Evolutionary conservation across 495 filamentous ascomycete species (phyloP).

Genomic region (Xylaria acuta): DNA sequence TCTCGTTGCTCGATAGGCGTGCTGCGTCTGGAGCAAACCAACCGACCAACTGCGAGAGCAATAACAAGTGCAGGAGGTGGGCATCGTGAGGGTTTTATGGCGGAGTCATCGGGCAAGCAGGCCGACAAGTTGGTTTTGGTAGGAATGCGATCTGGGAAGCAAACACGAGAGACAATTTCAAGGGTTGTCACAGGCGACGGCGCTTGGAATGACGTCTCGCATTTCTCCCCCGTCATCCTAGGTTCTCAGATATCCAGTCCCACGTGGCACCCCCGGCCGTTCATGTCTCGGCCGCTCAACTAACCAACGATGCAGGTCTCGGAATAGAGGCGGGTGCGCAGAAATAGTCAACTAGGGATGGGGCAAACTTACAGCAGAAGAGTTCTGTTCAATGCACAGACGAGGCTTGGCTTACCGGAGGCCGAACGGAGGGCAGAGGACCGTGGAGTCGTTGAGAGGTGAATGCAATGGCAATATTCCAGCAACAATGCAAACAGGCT

Average conservation of each 20-base stretch:
- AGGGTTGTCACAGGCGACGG: conserved; percentile 41
- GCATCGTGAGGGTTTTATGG: conserved; percentile 30
- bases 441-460: conserved; percentile 1
- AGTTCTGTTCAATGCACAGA: conserved; percentile 16
- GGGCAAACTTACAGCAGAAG: conserved; percentile 16
- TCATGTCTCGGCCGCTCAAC: conserved; percentile 27
- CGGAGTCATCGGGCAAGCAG: conserved; percentile 23
- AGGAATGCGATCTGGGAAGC: conserved; percentile 38
- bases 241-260: conserved; percentile 21
- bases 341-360: conserved; percentile 34
- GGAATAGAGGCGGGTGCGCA: conserved; percentile 4
- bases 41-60: not conserved
- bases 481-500: conserved; percentile 38
- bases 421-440: conserved; percentile 24
- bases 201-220: conserved; percentile 32
- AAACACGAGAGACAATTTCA: conserved; percentile 38
- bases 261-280: conserved; percentile 28
- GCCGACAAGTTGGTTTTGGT: conserved; percentile 25
- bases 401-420: conserved; percentile 10
- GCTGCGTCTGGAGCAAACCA: conserved; percentile 13
- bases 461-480: conserved; percentile 44
- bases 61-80: not conserved
- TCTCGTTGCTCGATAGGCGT: not conserved
- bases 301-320: conserved; percentile 10
- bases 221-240: conserved; percentile 30